A percentile compares a stretch with the other conserved stretches of the same genome.
Evolutionary conservation across 441 rosid species (phyloP).

Genomic region (Biscutella auriculata): DNA sequence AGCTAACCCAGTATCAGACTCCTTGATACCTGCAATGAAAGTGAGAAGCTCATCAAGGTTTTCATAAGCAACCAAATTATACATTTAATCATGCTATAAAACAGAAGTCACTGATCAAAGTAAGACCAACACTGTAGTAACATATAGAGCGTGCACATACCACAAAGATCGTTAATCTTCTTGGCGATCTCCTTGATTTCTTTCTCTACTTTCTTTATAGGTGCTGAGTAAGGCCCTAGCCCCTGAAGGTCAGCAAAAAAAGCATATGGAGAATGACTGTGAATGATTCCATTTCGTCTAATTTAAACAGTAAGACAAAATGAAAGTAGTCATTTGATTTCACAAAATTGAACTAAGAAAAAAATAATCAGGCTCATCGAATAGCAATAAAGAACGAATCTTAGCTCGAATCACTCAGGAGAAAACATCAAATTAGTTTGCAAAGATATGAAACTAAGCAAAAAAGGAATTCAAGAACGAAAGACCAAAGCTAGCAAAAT

Average conservation of each 20-base stretch:
- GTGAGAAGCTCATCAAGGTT: not conserved
- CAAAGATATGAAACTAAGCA: not conserved
- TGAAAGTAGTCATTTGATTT: not conserved
- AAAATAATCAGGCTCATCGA: not conserved
- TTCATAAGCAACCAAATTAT: not conserved
- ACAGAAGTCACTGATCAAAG: not conserved
- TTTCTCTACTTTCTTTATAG: constrained; percentile 82
- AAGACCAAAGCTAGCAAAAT: not conserved
- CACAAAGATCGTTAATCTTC: constrained; percentile 79
- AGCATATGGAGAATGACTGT: not conserved
- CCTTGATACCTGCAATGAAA: constrained; percentile 64
- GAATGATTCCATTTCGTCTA: not conserved
- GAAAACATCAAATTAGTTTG: not conserved
- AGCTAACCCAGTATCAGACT: constrained; percentile 93
- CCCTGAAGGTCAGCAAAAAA: constrained; percentile 34
- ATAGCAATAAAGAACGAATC: not conserved
- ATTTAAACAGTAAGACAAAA: not conserved
- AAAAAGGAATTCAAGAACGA: not conserved
- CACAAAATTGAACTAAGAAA: not conserved
- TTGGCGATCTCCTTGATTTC: constrained; percentile 86
- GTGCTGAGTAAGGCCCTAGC: constrained; percentile 76
- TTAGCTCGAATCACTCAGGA: not conserved
- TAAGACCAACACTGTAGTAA: not conserved
- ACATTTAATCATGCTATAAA: not conserved
- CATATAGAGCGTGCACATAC: constrained; percentile 30